phyloP scores from a whole-genome alignment of 116 monocot species.

The Zostera marina region DNA sequence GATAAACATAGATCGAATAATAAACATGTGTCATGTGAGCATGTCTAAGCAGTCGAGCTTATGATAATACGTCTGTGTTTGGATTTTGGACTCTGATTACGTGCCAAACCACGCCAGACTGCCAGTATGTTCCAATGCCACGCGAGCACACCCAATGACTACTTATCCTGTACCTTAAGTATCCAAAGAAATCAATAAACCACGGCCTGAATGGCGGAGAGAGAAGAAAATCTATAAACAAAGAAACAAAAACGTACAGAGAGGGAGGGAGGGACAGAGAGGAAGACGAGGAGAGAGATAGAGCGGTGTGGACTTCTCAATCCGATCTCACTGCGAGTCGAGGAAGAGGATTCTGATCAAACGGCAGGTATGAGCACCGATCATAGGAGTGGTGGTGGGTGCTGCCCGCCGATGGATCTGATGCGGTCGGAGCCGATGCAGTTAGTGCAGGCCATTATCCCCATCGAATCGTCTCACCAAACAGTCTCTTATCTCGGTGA shows the following conservation, averaged over 20 bases:
- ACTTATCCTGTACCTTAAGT: neutral
- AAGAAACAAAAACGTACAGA: too few species aligned
- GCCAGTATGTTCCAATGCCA: neutral
- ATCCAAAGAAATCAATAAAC: neutral
- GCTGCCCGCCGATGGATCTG: conserved; percentile 97
- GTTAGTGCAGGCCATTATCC: conserved; percentile 92
- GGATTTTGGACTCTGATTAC: neutral
- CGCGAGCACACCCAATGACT: neutral
- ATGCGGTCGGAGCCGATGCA: conserved; percentile 99
- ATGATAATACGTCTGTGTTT: too few species aligned
- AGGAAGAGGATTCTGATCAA: neutral
- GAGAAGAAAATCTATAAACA: neutral
- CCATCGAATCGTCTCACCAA: conserved; percentile 81
- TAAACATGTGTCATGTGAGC: too few species aligned
- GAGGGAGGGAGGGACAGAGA: too few species aligned
- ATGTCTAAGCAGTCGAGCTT: too few species aligned
- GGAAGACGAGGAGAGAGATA: neutral
- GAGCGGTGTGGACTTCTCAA: neutral
- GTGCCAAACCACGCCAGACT: neutral
- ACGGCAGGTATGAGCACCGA: neutral
- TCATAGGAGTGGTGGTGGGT: conserved; percentile 17
- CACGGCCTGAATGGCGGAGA: neutral
- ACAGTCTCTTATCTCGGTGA: conserved; percentile 97
- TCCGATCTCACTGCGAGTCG: conserved; percentile 1
- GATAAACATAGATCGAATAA: too few species aligned